Conservation (phyloP, 805 yeast genomes). For the Naumovozyma dairenensis region DNA sequence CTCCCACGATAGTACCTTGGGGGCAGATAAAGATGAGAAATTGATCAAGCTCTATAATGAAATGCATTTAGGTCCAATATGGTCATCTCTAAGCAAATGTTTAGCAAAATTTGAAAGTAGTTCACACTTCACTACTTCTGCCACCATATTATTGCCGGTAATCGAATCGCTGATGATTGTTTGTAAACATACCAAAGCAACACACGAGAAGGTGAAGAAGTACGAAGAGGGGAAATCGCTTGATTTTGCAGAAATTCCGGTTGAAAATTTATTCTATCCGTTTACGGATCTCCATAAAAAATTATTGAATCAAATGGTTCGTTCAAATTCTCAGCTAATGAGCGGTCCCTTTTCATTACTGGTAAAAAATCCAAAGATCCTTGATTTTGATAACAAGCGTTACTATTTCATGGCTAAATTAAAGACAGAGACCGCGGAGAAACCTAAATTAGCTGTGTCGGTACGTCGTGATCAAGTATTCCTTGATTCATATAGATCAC, state of each 20-base stretch:
- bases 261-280: constrained; percentile 68
- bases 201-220: constrained; percentile 43
- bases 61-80: constrained; percentile 64
- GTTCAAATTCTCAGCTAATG: constrained; percentile 85
- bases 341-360: constrained; percentile 90
- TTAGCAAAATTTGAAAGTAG: constrained; percentile 53
- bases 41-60: constrained; percentile 54
- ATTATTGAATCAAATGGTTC: constrained; percentile 81
- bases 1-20: constrained; percentile 31
- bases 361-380: constrained; percentile 75
- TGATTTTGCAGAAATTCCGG: constrained; percentile 65
- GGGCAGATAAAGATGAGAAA: constrained; percentile 31
- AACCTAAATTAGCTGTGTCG: constrained; percentile 46
- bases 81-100: constrained; percentile 78
- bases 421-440: constrained; percentile 38
- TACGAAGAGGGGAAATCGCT: constrained; percentile 49
- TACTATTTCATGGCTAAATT: constrained; percentile 71
- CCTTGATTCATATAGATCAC: constrained; percentile 74
- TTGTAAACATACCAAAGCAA: constrained; percentile 61
- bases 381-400: constrained; percentile 91
- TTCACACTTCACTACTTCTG: constrained; percentile 48
- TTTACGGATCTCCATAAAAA: constrained; percentile 85
- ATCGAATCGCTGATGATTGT: constrained; percentile 93
- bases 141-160: constrained; percentile 73
- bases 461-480: constrained; percentile 87